Evolutionary conservation across 2,329 filamentous ascomycete species (phyloP), one percentile per base, ranked within the genome.

Genomic region (Apiospora kogelbergensis): DNA sequence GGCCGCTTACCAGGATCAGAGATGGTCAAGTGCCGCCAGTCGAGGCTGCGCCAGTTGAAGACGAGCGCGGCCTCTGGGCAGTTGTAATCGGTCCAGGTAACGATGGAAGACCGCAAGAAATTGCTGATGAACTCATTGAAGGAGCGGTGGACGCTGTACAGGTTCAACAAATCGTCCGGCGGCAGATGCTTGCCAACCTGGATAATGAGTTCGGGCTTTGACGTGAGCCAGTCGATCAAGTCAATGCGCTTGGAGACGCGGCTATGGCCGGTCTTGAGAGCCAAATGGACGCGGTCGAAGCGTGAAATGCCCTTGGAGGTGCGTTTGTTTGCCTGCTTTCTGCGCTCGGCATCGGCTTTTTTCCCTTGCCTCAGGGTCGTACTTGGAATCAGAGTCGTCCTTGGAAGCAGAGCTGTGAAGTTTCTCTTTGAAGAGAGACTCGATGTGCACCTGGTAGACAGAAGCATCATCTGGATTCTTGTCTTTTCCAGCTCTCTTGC

Each of bases 71-170:
- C 67, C 9, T 68, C 46, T 3, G 68, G 65, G 20, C 63, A 67
- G 53, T 53, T 67, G 22, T 41, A 53, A 7, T 44, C 6, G 9
- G 46, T 53, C 71, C 70, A 72, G 13, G 7, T 7, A 3, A 3
- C 6, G 60, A 68, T 63, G 40, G 45, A 69, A 26, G 41, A 63
- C n/a, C 64, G 42, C 73, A 85, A 82, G 67, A 85, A 81, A 69
- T 80, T 82, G 73, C 89, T 85, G 71, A 88, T 78, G 46, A 87
- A 79, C 68, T 80, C 78, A 70, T 90, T 84, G 72, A 88, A 86
- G 48, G 84, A 81, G 68, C 82, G 85, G 71, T 85, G 88, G 68
- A 86, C 85, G 69, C 83, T 78, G 77, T 89, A 90, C 68, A 90
- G 79, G 67, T 81, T 81, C 40, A 90, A 77, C 7, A 90, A 76